Evolutionary conservation across 2,329 filamentous ascomycete species (phyloP).

Genomic region (Neopestalotiopsis sp.): DNA sequence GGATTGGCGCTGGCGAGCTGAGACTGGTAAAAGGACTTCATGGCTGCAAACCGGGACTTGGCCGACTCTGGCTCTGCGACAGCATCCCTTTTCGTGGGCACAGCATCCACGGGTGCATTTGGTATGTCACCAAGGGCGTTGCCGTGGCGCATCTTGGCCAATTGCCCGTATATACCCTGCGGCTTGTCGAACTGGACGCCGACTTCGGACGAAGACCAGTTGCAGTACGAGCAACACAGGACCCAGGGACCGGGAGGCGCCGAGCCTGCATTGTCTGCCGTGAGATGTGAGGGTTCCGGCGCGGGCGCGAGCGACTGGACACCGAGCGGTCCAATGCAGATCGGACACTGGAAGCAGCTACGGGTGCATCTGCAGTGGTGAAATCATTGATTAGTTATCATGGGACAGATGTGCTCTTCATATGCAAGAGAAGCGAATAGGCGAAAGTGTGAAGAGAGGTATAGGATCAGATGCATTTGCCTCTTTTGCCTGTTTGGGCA

Average conservation of each 20-base stretch:
- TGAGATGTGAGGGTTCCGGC: constrained; percentile 49
- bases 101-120: constrained; percentile 26
- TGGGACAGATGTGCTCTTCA: background rate
- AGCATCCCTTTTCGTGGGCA: constrained; percentile 49
- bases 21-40: constrained; percentile 81
- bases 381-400: background rate
- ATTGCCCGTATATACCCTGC: constrained; percentile 82
- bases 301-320: constrained; percentile 72
- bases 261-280: constrained; percentile 45
- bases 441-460: background rate
- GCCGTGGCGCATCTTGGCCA: constrained; percentile 72
- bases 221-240: constrained; percentile 86
- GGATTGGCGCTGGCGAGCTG: constrained; percentile 71
- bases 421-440: background rate
- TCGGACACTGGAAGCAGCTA: constrained; percentile 94
- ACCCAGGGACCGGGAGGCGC: constrained; percentile 66
- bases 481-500: background rate
- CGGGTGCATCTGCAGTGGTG: constrained; percentile 72
- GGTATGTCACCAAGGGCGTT: constrained; percentile 40
- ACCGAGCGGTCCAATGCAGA: constrained; percentile 81
- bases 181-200: constrained; percentile 89
- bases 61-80: constrained; percentile 65
- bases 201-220: constrained; percentile 90
- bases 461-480: background rate
- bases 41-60: constrained; percentile 62